These are phyloP conservation scores for Teunomyces atbi DNA, from an alignment of 805 yeast species.

Conservation along the genomic window DNA sequence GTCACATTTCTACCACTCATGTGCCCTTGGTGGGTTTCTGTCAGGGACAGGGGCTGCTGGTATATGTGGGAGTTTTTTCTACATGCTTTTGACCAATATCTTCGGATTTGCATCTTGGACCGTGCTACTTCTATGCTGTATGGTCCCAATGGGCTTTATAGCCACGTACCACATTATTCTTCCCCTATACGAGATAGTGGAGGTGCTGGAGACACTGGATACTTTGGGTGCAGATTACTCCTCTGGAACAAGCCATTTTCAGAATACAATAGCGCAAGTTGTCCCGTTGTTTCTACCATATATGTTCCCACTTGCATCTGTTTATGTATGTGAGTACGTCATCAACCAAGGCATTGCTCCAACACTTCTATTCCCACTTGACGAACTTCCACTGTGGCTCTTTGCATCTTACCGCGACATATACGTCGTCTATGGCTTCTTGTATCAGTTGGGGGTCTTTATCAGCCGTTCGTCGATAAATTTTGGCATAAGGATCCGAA, in stretches of 20 bases:
- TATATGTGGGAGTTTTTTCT: constrained; percentile 72
- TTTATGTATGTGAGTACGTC: constrained; percentile 80
- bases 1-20: constrained; percentile 68
- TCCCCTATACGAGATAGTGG: constrained; percentile 5
- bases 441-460: constrained; percentile 91
- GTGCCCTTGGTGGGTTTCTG: constrained; percentile 80
- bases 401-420: constrained; percentile 74
- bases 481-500: constrained; percentile 53
- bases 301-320: constrained; percentile 82
- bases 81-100: constrained; percentile 70
- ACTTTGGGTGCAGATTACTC: background rate
- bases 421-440: constrained; percentile 85
- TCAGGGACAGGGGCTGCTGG: constrained; percentile 98
- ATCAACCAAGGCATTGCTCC: constrained; percentile 94
- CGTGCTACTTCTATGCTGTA: constrained; percentile 54
- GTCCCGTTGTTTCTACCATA: constrained; percentile 55
- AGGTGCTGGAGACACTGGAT: background rate
- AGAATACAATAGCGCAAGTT: constrained; percentile 25
- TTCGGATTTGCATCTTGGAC: constrained; percentile 52
- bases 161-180: constrained; percentile 21
- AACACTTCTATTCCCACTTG: constrained; percentile 74
- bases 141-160: constrained; percentile 54
- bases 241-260: constrained; percentile 14
- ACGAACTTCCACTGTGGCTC: constrained; percentile 55
- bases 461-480: constrained; percentile 83